Evolutionary conservation across 2,329 filamentous ascomycete species (phyloP).

Genomic region (Fusarium subtropicale): DNA sequence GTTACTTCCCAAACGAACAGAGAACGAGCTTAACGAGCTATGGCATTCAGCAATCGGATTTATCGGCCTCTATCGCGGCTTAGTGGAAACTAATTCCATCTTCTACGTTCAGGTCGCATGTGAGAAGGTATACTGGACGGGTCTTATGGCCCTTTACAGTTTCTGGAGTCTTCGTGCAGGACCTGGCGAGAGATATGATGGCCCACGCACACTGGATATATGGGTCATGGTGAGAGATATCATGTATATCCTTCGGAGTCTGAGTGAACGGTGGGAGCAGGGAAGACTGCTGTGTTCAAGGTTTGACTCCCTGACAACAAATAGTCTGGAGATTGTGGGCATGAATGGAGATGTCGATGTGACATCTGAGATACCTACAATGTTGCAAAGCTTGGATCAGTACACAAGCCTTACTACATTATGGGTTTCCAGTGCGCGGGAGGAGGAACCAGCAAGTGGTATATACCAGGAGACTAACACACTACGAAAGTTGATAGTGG

Average conservation of each 20-base stretch:
- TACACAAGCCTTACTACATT: conserved; percentile 10
- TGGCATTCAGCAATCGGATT: conserved; percentile 11
- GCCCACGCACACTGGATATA: neutral
- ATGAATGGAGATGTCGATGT: rapidly evolving
- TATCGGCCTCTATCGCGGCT: neutral
- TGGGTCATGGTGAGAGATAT: conserved; percentile 16
- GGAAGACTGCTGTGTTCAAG: neutral
- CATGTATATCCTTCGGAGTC: neutral
- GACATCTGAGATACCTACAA: rapidly evolving
- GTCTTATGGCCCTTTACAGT: conserved; percentile 1
- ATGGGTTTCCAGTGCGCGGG: neutral
- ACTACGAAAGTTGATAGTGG: neutral
- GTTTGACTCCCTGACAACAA: neutral
- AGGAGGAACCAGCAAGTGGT: rapidly evolving
- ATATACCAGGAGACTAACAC: neutral
- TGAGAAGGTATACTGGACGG: conserved; percentile 14
- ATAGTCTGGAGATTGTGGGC: neutral
- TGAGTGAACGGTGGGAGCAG: conserved; percentile 20
- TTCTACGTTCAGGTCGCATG: conserved; percentile 18
- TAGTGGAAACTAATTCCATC: conserved; percentile 13
- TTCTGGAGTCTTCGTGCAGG: neutral
- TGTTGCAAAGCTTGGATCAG: neutral
- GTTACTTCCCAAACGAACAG: neutral
- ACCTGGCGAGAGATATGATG: rapidly evolving
- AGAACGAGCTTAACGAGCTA: neutral